Conservation (phyloP, 768 basidiomycete genomes). For the Lentinula aciculospora region DNA sequence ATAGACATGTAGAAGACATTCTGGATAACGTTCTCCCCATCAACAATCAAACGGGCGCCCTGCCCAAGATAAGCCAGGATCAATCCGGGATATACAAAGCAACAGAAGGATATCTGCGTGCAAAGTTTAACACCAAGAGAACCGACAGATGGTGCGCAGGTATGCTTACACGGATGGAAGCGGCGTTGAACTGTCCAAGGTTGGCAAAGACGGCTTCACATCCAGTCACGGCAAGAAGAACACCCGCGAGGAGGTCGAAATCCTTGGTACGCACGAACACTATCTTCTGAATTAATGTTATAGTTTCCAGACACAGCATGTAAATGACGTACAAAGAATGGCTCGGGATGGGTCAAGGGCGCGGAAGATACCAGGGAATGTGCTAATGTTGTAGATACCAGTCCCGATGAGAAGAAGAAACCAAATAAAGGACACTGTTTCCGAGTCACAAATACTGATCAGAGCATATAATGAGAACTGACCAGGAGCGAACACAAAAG, state of each 20-base stretch:
- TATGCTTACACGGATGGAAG: slow-evolving; percentile 44
- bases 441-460: background rate
- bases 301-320: background rate
- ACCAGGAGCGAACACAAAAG: slow-evolving; percentile 51
- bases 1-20: slow-evolving; percentile 65
- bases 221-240: slow-evolving; percentile 64
- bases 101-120: slow-evolving; percentile 42
- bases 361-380: slow-evolving; percentile 53
- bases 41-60: slow-evolving; percentile 53
- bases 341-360: slow-evolving; percentile 66
- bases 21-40: slow-evolving; percentile 40
- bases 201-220: slow-evolving; percentile 67
- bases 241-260: slow-evolving; percentile 56
- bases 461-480: slow-evolving; percentile 10
- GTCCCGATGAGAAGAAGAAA: slow-evolving; percentile 43
- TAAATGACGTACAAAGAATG: slow-evolving; percentile 41
- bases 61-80: slow-evolving; percentile 68
- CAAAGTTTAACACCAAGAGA: background rate
- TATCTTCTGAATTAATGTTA: slow-evolving; percentile 12
- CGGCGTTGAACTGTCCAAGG: slow-evolving; percentile 62
- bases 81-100: slow-evolving; percentile 54
- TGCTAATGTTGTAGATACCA: slow-evolving; percentile 53
- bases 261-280: slow-evolving; percentile 62
- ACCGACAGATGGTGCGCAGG: background rate
- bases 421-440: slow-evolving; percentile 50